Evolutionary conservation across 352 stramenopile species (phyloP).

Genomic region (Globisporangium rhizosaccharum): DNA sequence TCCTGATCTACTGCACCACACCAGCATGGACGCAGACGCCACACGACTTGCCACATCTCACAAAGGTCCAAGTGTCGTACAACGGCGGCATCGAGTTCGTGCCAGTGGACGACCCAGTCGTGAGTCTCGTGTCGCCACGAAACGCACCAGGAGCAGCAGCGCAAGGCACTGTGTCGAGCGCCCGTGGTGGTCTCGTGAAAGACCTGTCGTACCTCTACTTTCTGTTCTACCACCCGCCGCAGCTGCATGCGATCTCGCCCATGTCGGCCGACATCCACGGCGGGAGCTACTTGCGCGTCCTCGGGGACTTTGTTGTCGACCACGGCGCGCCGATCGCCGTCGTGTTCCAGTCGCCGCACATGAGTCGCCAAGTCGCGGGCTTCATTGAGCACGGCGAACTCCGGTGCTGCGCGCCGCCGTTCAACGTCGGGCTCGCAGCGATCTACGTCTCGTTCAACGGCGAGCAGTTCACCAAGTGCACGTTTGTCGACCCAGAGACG

Average conservation of each 20-base stretch:
- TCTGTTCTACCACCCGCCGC: conserved; percentile 60
- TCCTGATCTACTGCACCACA: conserved; percentile 40
- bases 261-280: conserved; percentile 63
- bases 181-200: conserved; percentile 24
- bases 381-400: conserved; percentile 66
- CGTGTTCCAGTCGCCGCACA: conserved; percentile 44
- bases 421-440: conserved; percentile 40
- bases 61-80: conserved; percentile 68
- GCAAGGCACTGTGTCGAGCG: not conserved
- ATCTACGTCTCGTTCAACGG: conserved; percentile 72
- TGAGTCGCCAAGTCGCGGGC: conserved; percentile 56
- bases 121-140: conserved; percentile 6
- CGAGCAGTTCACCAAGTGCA: conserved; percentile 72
- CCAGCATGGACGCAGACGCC: conserved; percentile 31
- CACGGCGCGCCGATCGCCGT: conserved; percentile 55
- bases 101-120: conserved; percentile 19
- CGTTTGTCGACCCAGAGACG: conserved; percentile 46
- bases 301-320: conserved; percentile 55
- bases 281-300: conserved; percentile 57
- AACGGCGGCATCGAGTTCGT: conserved; percentile 54
- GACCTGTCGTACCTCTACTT: conserved; percentile 75
- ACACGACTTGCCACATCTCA: conserved; percentile 37
- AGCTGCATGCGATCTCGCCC: conserved; percentile 40
- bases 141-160: not conserved
- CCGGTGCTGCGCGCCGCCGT: conserved; percentile 58